Evolutionary conservation across 495 filamentous ascomycete species (phyloP).

Genomic region (Xylaria intraflava): DNA sequence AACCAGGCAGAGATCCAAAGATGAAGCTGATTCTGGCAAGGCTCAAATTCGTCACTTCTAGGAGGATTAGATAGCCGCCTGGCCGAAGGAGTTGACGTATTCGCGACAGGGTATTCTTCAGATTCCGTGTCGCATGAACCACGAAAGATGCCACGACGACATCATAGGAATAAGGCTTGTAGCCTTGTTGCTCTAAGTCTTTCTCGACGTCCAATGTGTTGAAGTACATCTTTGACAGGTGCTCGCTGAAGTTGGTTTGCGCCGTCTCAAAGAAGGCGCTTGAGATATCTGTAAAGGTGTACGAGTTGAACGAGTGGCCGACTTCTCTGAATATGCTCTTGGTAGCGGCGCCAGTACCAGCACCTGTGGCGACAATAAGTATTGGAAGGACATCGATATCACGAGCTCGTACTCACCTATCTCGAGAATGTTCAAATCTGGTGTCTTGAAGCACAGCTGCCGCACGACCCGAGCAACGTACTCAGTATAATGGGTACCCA

Average conservation of each 20-base stretch:
- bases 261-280: conserved; percentile 31
- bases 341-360: not conserved
- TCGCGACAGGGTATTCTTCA: conserved; percentile 33
- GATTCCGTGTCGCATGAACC: conserved; percentile 38
- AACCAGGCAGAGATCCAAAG: conserved; percentile 35
- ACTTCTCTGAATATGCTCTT: not conserved
- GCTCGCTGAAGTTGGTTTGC: conserved; percentile 6
- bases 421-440: conserved; percentile 41
- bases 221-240: conserved; percentile 31
- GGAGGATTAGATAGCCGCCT: conserved; percentile 40
- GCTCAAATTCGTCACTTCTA: conserved; percentile 32
- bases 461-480: conserved; percentile 16
- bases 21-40: conserved; percentile 23
- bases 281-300: too few species aligned
- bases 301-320: conserved; percentile 3
- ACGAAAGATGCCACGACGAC: conserved; percentile 35
- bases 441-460: conserved; percentile 38
- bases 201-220: conserved; percentile 37
- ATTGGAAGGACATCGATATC: too few species aligned
- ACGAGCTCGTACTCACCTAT: conserved; percentile 42
- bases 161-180: conserved; percentile 36
- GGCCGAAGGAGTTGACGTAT: conserved; percentile 38
- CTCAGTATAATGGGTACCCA: conserved; percentile 20
- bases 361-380: too few species aligned
- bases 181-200: conserved; percentile 34